phyloP scores from a whole-genome alignment of 257 asterid species.

The Cinchona pubescens region DNA sequence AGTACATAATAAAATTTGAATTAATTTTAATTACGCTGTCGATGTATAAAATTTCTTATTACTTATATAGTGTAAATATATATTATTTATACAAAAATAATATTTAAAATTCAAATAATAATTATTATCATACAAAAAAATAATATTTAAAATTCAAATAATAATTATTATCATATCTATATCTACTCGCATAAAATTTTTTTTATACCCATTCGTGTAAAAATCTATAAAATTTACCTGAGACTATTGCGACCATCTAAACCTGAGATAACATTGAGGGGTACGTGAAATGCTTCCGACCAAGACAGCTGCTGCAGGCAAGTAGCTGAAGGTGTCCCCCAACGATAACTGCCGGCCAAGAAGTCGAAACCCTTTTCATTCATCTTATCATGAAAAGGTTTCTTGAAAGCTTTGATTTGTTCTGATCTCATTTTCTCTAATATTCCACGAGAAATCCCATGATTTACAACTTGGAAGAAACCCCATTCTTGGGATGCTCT shows the following conservation, averaged over 20 bases:
- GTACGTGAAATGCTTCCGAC: conserved; percentile 87
- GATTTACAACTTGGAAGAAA: conserved; percentile 77
- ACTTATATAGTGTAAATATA: no score
- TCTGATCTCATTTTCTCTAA: conserved; percentile 56
- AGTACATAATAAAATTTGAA: no score
- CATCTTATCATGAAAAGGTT: conserved; percentile 53
- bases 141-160: no score
- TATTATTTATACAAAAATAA: no score
- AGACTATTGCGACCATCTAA: conserved; percentile 36
- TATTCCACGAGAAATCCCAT: conserved; percentile 54
- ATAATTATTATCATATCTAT: no score
- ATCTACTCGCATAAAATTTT: not conserved
- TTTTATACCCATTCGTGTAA: no score
- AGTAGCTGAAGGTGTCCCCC: conserved; percentile 82
- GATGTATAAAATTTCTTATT: no score
- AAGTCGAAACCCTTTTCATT: conserved; percentile 39
- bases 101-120: no score
- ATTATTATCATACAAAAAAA: no score
- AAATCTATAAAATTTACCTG: conserved; percentile 40
- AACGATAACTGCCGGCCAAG: conserved; percentile 63
- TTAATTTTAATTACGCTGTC: no score
- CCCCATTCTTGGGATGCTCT: conserved; percentile 84
- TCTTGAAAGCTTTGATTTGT: conserved; percentile 56
- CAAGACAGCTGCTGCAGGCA: conserved; percentile 60
- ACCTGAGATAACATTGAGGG: conserved; percentile 41